phyloP scores from a whole-genome alignment of 2,329 filamentous ascomycete genomes.

The Nemania sp. region DNA sequence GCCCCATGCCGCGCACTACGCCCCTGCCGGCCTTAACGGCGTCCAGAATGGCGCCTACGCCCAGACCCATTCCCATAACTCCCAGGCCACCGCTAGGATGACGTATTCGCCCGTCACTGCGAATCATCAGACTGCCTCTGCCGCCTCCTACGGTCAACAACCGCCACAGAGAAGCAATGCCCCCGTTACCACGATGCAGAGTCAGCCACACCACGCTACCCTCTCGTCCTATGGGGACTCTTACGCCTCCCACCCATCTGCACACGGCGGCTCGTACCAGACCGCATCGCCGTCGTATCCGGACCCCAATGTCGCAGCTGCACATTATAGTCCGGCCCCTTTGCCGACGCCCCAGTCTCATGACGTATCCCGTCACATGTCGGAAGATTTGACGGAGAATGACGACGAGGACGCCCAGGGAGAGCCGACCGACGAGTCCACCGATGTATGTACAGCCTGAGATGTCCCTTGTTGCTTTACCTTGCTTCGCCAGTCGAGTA shows the following conservation, averaged over 20 bases:
- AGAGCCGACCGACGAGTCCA: conserved; percentile 40
- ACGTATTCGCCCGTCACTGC: conserved; percentile 37
- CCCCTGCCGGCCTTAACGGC: conserved; percentile 30
- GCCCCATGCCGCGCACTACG: conserved; percentile 33
- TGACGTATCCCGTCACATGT: conserved; percentile 35
- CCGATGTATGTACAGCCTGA: conserved; percentile 33
- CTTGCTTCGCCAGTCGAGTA: background rate
- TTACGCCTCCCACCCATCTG: conserved; percentile 36
- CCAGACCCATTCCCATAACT: conserved; percentile 30
- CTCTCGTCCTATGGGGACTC: conserved; percentile 38
- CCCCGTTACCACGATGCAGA: conserved; percentile 19
- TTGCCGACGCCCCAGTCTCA: conserved; percentile 35
- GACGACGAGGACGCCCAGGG: conserved; percentile 42
- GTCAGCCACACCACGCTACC: conserved; percentile 31
- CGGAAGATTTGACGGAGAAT: conserved; percentile 34
- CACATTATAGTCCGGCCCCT: conserved; percentile 40
- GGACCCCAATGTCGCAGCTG: conserved; percentile 34
- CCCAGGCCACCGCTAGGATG: conserved; percentile 30
- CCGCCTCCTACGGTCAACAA: conserved; percentile 27
- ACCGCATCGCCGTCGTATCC: conserved; percentile 36
- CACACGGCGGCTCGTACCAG: conserved; percentile 37
- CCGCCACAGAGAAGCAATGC: conserved; percentile 27
- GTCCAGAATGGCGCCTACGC: conserved; percentile 33
- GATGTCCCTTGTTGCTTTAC: background rate
- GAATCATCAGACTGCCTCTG: conserved; percentile 29